These are phyloP conservation scores for Phtheirospermum japonicum DNA, from an alignment of 257 asterid genomes.

Conservation along the genomic window DNA sequence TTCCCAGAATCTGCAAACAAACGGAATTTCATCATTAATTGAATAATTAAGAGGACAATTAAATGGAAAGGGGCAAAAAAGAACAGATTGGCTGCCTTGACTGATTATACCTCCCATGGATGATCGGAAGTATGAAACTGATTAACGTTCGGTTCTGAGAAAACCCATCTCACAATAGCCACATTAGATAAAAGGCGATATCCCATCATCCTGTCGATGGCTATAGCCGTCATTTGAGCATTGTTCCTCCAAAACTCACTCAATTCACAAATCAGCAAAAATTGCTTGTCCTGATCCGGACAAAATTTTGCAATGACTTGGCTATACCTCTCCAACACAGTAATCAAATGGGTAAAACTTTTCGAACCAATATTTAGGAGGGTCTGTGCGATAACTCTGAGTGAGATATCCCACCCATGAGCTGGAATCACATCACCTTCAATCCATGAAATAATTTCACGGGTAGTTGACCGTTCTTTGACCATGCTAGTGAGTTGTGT, in stretches of 20 bases:
- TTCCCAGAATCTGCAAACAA: conserved; percentile 62
- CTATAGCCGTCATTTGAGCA: conserved; percentile 85
- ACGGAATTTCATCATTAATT: conserved; percentile 23
- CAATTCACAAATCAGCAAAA: conserved; percentile 78
- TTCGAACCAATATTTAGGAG: conserved; percentile 94
- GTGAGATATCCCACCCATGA: conserved; percentile 71
- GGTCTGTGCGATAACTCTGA: conserved; percentile 79
- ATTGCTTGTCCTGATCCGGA: conserved; percentile 80
- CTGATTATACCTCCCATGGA: conserved; percentile 85
- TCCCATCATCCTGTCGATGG: conserved; percentile 98
- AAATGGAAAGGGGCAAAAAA: not conserved
- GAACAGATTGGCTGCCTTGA: not conserved
- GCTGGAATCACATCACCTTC: conserved; percentile 67
- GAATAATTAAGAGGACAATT: conserved; percentile 1
- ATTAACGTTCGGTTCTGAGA: conserved; percentile 54
- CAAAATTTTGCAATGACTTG: conserved; percentile 85
- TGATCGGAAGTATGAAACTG: conserved; percentile 88
- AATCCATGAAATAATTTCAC: conserved; percentile 82
- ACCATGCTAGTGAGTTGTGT: conserved; percentile 76
- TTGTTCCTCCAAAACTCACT: conserved; percentile 86
- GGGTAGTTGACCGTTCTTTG: conserved; percentile 60
- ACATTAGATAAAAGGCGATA: conserved; percentile 90
- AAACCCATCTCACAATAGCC: conserved; percentile 97
- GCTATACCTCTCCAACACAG: conserved; percentile 95
- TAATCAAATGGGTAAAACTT: conserved; percentile 94